These are phyloP conservation scores for Byssothecium circinans DNA, from an alignment of 2,329 filamentous ascomycete species.

Conservation along the genomic window DNA sequence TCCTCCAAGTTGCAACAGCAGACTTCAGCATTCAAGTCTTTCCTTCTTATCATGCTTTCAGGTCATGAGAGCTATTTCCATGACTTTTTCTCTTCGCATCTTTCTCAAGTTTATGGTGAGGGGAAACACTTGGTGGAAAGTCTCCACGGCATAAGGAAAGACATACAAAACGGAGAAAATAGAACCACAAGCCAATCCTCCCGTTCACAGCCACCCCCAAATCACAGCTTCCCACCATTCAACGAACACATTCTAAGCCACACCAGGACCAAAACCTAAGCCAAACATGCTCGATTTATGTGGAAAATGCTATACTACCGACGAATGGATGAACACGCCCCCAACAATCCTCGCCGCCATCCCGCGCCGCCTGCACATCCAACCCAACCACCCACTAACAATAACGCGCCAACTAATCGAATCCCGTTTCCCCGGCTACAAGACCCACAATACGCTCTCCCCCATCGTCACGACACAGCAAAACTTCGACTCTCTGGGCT, in stretches of 20 bases:
- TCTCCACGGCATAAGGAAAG: too few species aligned
- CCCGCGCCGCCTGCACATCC: slow-evolving; percentile 80
- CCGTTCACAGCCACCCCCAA: too few species aligned
- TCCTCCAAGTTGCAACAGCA: too few species aligned
- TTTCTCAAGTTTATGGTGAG: too few species aligned
- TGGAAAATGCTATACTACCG: slow-evolving; percentile 65
- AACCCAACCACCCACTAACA: slow-evolving; percentile 82
- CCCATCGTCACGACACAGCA: slow-evolving; percentile 80
- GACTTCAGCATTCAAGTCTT: too few species aligned
- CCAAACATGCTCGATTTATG: slow-evolving; percentile 58
- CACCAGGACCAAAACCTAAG: slow-evolving; percentile 14
- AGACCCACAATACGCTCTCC: slow-evolving; percentile 74
- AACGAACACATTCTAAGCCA: background rate
- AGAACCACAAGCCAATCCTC: too few species aligned
- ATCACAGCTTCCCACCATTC: too few species aligned
- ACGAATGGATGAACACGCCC: slow-evolving; percentile 85
- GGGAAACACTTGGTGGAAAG: too few species aligned
- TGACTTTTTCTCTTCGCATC: too few species aligned
- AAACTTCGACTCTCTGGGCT: slow-evolving; percentile 97
- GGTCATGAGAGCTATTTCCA: too few species aligned
- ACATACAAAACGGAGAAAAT: too few species aligned
- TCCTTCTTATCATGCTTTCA: too few species aligned
- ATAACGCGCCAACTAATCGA: slow-evolving; percentile 94
- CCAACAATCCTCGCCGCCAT: slow-evolving; percentile 73
- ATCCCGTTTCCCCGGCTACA: slow-evolving; percentile 78